Percentiles rank a stretch among this genome's conserved stretches.
These are phyloP conservation scores for Scedosporium apiospermum DNA, from an alignment of 2,329 filamentous ascomycete species.

Conservation along the genomic window DNA sequence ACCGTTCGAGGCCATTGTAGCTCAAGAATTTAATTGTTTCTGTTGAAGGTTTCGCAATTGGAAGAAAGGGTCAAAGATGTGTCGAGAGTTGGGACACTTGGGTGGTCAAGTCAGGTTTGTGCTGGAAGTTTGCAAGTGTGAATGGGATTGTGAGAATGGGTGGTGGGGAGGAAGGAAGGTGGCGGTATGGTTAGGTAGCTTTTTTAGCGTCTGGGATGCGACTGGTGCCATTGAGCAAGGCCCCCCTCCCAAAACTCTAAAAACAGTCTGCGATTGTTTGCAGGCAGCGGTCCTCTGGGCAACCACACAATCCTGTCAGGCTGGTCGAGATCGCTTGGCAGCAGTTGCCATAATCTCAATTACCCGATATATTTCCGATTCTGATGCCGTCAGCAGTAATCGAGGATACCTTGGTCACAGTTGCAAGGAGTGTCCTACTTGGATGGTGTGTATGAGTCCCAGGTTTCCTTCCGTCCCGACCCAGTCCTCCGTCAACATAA, in stretches of 20 bases:
- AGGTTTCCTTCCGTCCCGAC: not conserved
- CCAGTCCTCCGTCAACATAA: not conserved
- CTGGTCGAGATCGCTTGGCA: not conserved
- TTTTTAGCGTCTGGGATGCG: not conserved
- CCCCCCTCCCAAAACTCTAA: slow-evolving; percentile 4
- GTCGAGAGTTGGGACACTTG: not conserved
- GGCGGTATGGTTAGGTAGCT: slow-evolving; percentile 1
- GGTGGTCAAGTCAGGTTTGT: not conserved
- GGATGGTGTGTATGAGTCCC: not conserved
- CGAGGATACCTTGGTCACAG: no score
- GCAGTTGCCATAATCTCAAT: not conserved
- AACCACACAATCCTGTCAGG: not conserved
- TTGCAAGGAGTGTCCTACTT: no score
- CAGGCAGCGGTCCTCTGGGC: slow-evolving; percentile 3
- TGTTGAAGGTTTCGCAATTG: not conserved
- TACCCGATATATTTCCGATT: not conserved
- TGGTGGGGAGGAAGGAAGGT: not conserved
- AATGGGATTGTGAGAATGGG: not conserved
- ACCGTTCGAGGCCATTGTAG: slow-evolving; percentile 24
- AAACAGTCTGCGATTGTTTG: slow-evolving; percentile 1
- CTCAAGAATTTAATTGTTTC: not conserved
- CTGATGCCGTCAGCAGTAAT: not conserved
- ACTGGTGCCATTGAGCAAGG: not conserved
- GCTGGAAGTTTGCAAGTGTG: not conserved
- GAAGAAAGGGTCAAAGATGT: not conserved